Base-by-base conservation (phyloP, 1,284 basidiomycete species). In the Ceratobasidium papillatum region DNA sequence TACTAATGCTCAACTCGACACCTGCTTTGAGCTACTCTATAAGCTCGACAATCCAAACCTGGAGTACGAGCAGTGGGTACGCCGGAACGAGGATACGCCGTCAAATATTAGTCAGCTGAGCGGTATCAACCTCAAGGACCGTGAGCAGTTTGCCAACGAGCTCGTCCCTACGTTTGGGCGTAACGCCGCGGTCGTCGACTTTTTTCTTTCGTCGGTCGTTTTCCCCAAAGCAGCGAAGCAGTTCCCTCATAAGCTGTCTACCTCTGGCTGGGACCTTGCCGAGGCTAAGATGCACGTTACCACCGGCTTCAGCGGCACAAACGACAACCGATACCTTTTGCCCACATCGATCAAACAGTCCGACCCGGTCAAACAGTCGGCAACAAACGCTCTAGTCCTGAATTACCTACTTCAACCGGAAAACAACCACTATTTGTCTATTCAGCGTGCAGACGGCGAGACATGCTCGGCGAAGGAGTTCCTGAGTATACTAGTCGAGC, bases 301-400 rank as follows among this genome's bases (percentile, higher is more conserved):
- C 2, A 88, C 86, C 3, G 88, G 88, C 0, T 89, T 89, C 77
- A 88, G 86, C 59, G 74, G 74, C 11, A 88, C 87, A 0, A 89
- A 88, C 62, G 87, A 89, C 77, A 84, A 84, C 36, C 82, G 80
- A 58, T 84, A 86, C 74, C 78, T 89, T 0, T 79, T 88, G 3
- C 87, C 87, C 0, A 80, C 81, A 0, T 84, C 84, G 0, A 85
- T 88, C 51, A 76, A 74, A 0, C 87, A 88, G 72, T 66, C 77
- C 0, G 85, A 88, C 71, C 82, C 82, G 0, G 76, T 81, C 0
- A 79, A 81, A 36, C 86, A 88, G 74, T 79, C 78, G 0, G 79
- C 81, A 22, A 88, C 87, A 0, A 88, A 87, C 63, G 87, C 87
- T 0, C 82, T 82, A 71, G 87, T 88, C 0, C 80, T 88, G 22